These are phyloP conservation scores for Amanita muscaria DNA, from an alignment of 768 basidiomycete species.

Conservation along the genomic window DNA sequence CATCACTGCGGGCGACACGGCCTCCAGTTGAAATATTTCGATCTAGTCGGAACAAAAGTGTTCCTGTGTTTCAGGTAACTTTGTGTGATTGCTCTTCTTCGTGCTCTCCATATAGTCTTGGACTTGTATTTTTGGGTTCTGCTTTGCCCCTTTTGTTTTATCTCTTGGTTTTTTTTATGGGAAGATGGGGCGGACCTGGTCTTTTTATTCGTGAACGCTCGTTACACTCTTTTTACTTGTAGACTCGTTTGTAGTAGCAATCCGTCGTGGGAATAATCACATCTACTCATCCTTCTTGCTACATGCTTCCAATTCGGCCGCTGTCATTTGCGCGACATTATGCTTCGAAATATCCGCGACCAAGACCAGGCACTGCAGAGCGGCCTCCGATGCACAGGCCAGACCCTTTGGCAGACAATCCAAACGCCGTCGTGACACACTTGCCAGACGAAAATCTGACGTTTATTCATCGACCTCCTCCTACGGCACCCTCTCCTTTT, in stretches of 20 bases:
- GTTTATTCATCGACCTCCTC: slow-evolving; percentile 82
- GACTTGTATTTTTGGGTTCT: slow-evolving; percentile 5
- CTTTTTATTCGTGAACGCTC: background rate
- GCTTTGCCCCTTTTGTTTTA: background rate
- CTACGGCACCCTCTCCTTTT: slow-evolving; percentile 61
- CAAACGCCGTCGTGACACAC: slow-evolving; percentile 40
- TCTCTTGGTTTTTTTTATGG: slow-evolving; percentile 7
- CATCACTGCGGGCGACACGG: no score
- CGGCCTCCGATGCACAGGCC: slow-evolving; percentile 47
- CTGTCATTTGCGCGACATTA: slow-evolving; percentile 28
- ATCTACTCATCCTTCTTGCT: background rate
- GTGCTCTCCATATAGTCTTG: slow-evolving; percentile 3
- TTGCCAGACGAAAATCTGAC: slow-evolving; percentile 52
- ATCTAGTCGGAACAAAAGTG: no score
- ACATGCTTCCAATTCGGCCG: slow-evolving; percentile 7
- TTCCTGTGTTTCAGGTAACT: slow-evolving; percentile 22
- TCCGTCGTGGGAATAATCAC: slow-evolving; percentile 1
- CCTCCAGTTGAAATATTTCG: no score
- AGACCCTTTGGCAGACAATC: slow-evolving; percentile 48
- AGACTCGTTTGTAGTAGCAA: no score
- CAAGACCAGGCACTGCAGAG: slow-evolving; percentile 43
- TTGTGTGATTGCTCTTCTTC: slow-evolving; percentile 3
- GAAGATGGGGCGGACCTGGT: slow-evolving; percentile 1
- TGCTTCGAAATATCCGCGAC: slow-evolving; percentile 39
- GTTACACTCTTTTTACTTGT: background rate